A percentile compares a stretch with the other conserved stretches of the same genome.
Conservation (phyloP, 371 early-diverging fungal species). For the Parasitella parasitica region DNA sequence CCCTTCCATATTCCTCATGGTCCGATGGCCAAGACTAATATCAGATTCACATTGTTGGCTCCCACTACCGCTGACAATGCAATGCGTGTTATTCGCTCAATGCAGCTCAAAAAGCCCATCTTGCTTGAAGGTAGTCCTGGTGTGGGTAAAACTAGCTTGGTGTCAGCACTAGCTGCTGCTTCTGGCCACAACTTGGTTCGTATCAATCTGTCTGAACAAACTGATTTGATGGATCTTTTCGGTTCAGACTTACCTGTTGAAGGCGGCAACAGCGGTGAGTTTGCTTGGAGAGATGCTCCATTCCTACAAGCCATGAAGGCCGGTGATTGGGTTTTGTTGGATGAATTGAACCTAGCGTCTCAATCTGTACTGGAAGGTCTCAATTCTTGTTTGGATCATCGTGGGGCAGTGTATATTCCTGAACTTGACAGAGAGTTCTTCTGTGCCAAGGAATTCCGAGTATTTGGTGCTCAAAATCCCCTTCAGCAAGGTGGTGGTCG, state of each 20-base stretch:
- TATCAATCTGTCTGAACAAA: constrained; percentile 99
- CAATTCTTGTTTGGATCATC: constrained; percentile 98
- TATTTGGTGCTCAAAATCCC: constrained; percentile 99
- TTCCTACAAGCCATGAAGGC: constrained; percentile 95
- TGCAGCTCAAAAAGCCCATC: constrained; percentile 93
- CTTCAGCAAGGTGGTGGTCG: constrained; percentile 96
- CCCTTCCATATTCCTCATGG: constrained; percentile 83
- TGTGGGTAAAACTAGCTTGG: constrained; percentile 97
- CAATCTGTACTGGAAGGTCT: constrained; percentile 99
- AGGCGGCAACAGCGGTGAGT: constrained; percentile 82
- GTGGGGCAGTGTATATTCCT: constrained; percentile 93
- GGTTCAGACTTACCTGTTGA: constrained; percentile 97
- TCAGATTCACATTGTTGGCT: constrained; percentile 81
- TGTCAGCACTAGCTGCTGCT: constrained; percentile 83
- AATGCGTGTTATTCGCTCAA: constrained; percentile 91
- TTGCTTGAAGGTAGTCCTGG: constrained; percentile 97
- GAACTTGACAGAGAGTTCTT: constrained; percentile 89
- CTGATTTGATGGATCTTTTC: constrained; percentile 99
- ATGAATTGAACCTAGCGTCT: constrained; percentile 99
- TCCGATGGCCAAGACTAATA: constrained; percentile 40
- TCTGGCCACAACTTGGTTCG: constrained; percentile 87
- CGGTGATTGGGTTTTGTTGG: constrained; percentile 98
- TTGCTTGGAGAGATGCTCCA: constrained; percentile 97
- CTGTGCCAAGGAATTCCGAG: constrained; percentile 83
- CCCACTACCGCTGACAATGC: constrained; percentile 91